phyloP scores from a whole-genome alignment of 768 basidiomycete species.

The Strobilomyces confusus region DNA sequence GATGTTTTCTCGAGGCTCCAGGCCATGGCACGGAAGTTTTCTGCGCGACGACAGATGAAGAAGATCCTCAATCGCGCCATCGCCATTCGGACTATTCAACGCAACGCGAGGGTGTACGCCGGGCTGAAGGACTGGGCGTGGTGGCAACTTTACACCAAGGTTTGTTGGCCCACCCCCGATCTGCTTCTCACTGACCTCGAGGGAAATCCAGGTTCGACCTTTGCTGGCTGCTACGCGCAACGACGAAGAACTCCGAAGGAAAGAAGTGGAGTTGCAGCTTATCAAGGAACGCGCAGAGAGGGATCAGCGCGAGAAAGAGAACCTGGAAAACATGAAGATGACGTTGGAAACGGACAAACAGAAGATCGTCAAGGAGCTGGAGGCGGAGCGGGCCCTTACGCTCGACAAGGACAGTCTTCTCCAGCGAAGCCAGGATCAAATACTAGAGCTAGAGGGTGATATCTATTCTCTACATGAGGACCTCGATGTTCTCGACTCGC shows the following conservation, averaged over 20 bases:
- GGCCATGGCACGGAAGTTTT: constrained; percentile 80
- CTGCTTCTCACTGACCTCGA: constrained; percentile 6
- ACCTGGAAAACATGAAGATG: constrained; percentile 77
- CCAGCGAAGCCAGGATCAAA: constrained; percentile 80
- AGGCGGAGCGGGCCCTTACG: constrained; percentile 73
- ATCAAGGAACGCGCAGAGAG: constrained; percentile 83
- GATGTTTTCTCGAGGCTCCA: constrained; percentile 89
- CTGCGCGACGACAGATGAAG: constrained; percentile 85
- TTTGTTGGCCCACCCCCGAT: constrained; percentile 19
- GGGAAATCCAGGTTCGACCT: constrained; percentile 69
- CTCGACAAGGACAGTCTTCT: constrained; percentile 82
- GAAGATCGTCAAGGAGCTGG: constrained; percentile 75
- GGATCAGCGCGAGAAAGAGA: constrained; percentile 77
- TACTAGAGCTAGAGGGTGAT: constrained; percentile 83
- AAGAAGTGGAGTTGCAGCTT: constrained; percentile 77
- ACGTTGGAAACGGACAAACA: constrained; percentile 79
- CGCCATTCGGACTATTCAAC: constrained; percentile 89
- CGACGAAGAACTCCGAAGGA: constrained; percentile 87
- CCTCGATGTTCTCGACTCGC: constrained; percentile 78
- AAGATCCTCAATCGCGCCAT: constrained; percentile 91
- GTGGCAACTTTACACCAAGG: constrained; percentile 98
- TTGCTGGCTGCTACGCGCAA: constrained; percentile 87
- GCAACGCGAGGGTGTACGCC: constrained; percentile 88
- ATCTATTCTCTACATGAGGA: constrained; percentile 75
- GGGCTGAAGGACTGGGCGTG: constrained; percentile 95